Conservation (phyloP, 305 asterid species). For the Petunia hybrid region DNA sequence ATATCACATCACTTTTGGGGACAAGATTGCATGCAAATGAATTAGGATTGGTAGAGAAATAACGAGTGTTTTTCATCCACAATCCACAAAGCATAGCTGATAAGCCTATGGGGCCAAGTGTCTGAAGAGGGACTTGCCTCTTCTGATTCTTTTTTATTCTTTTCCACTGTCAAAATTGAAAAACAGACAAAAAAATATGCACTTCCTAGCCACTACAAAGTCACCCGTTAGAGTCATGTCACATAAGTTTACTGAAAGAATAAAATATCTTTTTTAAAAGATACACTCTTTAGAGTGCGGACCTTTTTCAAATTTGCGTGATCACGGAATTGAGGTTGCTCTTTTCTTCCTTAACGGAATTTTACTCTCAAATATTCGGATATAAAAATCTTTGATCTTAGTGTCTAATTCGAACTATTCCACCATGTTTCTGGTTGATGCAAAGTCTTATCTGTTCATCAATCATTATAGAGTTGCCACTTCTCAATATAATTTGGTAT, state of each 20-base stretch:
- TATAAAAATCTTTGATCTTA: no score
- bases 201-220: background rate
- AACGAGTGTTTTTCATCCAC: constrained; percentile 26
- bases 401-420: no score
- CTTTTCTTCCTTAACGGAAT: no score
- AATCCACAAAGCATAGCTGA: constrained; percentile 21
- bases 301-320: no score
- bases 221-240: no score
- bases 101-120: constrained; percentile 20
- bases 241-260: no score
- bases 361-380: no score
- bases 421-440: no score
- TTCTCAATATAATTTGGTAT: background rate
- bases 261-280: no score
- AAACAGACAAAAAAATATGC: background rate
- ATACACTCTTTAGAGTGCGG: no score
- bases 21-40: background rate
- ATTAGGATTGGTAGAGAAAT: constrained; percentile 26
- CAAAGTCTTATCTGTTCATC: background rate
- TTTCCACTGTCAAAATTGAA: background rate
- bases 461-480: background rate
- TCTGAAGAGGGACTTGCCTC: background rate
- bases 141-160: background rate
- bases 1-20: background rate
- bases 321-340: no score